These are phyloP conservation scores for Penicillium sp. DNA, from an alignment of 2,329 filamentous ascomycete species.

Conservation along the genomic window DNA sequence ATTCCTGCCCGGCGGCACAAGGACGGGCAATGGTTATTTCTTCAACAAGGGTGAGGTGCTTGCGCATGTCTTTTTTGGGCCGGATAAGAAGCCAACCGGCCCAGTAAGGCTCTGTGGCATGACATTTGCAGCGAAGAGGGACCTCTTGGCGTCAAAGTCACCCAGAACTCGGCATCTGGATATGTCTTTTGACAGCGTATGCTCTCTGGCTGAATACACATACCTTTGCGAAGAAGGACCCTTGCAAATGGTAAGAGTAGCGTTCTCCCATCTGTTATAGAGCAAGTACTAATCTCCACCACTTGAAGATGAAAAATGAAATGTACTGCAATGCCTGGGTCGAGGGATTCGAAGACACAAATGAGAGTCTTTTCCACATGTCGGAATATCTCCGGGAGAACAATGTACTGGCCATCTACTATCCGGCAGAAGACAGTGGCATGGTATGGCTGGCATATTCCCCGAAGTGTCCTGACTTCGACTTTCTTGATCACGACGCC, in stretches of 20 bases:
- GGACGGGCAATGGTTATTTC: conserved; percentile 7
- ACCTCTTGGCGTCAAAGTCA: conserved; percentile 10
- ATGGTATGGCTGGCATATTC: conserved; percentile 30
- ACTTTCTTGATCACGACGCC: conserved; percentile 18
- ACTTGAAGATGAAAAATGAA: background rate
- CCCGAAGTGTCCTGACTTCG: conserved; percentile 21
- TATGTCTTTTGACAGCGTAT: background rate
- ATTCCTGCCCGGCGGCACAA: background rate
- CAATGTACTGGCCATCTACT: conserved; percentile 29
- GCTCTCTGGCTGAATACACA: conserved; percentile 8
- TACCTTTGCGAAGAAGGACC: too few relatives aligned
- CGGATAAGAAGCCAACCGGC: conserved; percentile 26
- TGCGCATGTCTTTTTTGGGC: conserved; percentile 28
- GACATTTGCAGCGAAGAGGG: conserved; percentile 1
- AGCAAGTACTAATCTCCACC: background rate
- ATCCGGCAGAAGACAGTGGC: conserved; percentile 8
- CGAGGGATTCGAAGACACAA: conserved; percentile 31
- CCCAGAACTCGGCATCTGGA: background rate
- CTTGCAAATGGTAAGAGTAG: too few relatives aligned
- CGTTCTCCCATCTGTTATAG: too few relatives aligned
- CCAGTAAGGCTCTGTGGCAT: conserved; percentile 28
- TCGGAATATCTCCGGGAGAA: conserved; percentile 24
- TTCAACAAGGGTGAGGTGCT: conserved; percentile 27
- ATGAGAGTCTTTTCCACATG: conserved; percentile 22
- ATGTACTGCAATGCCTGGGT: conserved; percentile 29